Percentiles rank a stretch among this genome's conserved stretches.
Evolutionary conservation across 2,329 filamentous ascomycete genomes (phyloP).

Genomic region (Xylariaceae sp.): DNA sequence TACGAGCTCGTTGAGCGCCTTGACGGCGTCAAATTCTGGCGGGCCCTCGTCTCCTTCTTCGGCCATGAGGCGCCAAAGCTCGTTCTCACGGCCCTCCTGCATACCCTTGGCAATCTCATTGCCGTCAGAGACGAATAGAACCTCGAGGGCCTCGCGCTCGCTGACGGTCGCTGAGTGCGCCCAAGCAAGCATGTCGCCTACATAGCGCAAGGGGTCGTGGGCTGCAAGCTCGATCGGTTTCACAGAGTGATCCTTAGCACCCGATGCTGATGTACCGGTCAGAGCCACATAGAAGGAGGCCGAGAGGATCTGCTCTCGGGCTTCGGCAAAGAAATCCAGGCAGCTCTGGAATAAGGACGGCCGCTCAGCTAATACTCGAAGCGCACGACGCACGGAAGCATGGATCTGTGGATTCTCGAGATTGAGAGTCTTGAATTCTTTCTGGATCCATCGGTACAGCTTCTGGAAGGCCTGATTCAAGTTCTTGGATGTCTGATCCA

Average conservation of each 20-base stretch:
- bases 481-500: slow-evolving; percentile 83
- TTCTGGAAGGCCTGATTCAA: slow-evolving; percentile 92
- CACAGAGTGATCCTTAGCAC: slow-evolving; percentile 54
- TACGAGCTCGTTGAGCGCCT: slow-evolving; percentile 78
- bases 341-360: slow-evolving; percentile 90
- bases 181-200: slow-evolving; percentile 98
- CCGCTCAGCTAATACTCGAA: slow-evolving; percentile 82
- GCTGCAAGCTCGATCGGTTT: slow-evolving; percentile 94
- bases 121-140: slow-evolving; percentile 84
- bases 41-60: slow-evolving; percentile 47
- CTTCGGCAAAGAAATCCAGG: slow-evolving; percentile 87
- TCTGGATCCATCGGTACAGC: slow-evolving; percentile 89
- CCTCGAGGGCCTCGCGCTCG: slow-evolving; percentile 85
- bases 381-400: slow-evolving; percentile 71
- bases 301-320: slow-evolving; percentile 77
- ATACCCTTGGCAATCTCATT: slow-evolving; percentile 82
- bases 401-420: slow-evolving; percentile 93
- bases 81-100: slow-evolving; percentile 71
- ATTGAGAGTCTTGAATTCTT: slow-evolving; percentile 86
- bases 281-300: slow-evolving; percentile 86
- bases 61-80: slow-evolving; percentile 69
- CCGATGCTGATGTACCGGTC: slow-evolving; percentile 61
- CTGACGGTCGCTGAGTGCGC: slow-evolving; percentile 90
- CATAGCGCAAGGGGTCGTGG: slow-evolving; percentile 85
- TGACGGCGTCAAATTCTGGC: slow-evolving; percentile 68